These are phyloP conservation scores for Pyricularia sp. DNA, from an alignment of 2,329 filamentous ascomycete species.

Conservation along the genomic window DNA sequence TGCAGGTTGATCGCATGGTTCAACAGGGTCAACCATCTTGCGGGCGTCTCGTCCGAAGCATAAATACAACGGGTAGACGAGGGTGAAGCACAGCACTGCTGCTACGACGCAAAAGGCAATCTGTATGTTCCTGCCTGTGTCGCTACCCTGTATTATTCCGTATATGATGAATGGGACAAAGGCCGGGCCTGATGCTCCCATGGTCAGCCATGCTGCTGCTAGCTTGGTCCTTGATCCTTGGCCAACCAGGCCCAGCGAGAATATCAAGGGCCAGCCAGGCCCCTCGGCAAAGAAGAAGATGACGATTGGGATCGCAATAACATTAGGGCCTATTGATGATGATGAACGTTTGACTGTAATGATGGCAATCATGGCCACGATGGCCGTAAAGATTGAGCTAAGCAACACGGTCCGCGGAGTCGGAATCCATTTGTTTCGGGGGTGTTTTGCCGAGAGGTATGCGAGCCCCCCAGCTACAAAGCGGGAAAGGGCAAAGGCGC, in stretches of 20 bases:
- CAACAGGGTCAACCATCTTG: conserved; percentile 20
- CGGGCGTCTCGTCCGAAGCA: conserved; percentile 35
- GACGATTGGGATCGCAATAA: conserved; percentile 50
- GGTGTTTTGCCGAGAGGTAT: conserved; percentile 38
- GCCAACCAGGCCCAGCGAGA: conserved; percentile 69
- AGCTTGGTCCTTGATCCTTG: conserved; percentile 74
- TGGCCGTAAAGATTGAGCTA: conserved; percentile 39
- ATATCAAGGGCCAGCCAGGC: conserved; percentile 75
- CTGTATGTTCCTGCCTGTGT: conserved; percentile 46
- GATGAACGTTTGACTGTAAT: conserved; percentile 30
- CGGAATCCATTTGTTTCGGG: conserved; percentile 36
- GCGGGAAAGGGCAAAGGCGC: conserved; percentile 63
- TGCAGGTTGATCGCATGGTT: background rate
- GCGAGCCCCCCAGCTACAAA: conserved; percentile 60
- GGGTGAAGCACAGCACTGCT: conserved; percentile 33
- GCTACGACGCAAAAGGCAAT: conserved; percentile 57
- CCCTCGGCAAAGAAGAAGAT: conserved; percentile 75
- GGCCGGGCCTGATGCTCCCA: conserved; percentile 63
- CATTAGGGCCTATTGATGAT: conserved; percentile 27
- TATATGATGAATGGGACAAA: conserved; percentile 69
- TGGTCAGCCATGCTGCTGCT: conserved; percentile 69
- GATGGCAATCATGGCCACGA: conserved; percentile 43
- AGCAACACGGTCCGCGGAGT: conserved; percentile 60
- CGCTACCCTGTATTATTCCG: conserved; percentile 42
- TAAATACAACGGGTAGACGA: conserved; percentile 41